These are phyloP conservation scores for Cadophora luteo-olivacea DNA, from an alignment of 2,329 filamentous ascomycete species.

Conservation along the genomic window DNA sequence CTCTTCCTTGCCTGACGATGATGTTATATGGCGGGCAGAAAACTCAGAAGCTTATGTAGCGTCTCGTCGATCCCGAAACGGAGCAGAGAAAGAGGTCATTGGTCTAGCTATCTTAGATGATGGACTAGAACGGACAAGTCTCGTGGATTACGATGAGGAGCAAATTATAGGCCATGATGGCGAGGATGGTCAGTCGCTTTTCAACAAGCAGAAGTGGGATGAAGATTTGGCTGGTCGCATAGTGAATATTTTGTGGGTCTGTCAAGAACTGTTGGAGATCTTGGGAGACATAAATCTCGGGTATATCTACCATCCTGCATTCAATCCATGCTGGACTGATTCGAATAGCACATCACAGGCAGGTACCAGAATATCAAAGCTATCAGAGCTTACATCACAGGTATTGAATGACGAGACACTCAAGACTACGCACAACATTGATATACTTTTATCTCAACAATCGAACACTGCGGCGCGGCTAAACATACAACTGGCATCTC, in stretches of 20 bases:
- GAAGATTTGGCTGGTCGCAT: not conserved
- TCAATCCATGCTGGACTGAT: not conserved
- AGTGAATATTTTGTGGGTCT: not conserved
- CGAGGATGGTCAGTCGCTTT: not conserved
- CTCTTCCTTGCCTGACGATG: not conserved
- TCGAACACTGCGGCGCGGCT: too few species aligned
- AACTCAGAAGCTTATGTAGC: not conserved
- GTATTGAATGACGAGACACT: not conserved
- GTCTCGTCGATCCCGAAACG: not conserved
- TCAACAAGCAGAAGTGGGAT: not conserved
- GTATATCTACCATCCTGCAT: not conserved
- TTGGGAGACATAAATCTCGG: not conserved
- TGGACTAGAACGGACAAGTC: not conserved
- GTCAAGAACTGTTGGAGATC: not conserved
- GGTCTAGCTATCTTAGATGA: not conserved
- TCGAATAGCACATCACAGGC: not conserved
- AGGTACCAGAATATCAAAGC: not conserved
- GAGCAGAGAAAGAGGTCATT: not conserved
- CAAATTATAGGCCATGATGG: not conserved
- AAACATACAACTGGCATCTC: not conserved
- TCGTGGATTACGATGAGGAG: not conserved
- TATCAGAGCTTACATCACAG: not conserved
- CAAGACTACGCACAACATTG: not conserved
- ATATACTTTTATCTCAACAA: not conserved
- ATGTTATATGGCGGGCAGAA: not conserved